Percentiles rank a stretch among this genome's conserved stretches.
phyloP scores from a whole-genome alignment of 2,329 filamentous ascomycete genomes.

The Epichloe coenophiala region DNA sequence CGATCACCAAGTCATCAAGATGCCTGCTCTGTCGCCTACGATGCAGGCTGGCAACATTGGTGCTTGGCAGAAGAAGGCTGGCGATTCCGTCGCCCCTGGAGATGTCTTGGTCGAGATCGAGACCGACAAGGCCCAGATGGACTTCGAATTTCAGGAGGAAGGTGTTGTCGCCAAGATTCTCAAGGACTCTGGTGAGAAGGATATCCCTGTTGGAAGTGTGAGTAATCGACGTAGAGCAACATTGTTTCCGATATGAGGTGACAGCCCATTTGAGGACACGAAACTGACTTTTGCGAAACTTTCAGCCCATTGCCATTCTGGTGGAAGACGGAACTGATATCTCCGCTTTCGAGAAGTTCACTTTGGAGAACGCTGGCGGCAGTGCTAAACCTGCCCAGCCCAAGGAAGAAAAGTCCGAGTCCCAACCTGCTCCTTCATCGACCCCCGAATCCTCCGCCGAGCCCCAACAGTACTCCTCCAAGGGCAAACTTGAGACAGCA shows the following conservation, averaged over 20 bases:
- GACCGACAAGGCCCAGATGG: conserved; percentile 99
- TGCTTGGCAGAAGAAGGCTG: conserved; percentile 92
- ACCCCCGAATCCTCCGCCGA: conserved; percentile 29
- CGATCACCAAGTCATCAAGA: conserved; percentile 87
- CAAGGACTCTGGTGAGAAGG: conserved; percentile 86
- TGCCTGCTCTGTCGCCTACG: conserved; percentile 95
- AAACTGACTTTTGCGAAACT: neutral
- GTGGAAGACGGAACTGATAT: conserved; percentile 86
- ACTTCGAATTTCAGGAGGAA: conserved; percentile 99
- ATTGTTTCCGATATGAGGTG: neutral
- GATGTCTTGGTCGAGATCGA: conserved; percentile 97
- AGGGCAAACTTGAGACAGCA: conserved; percentile 67
- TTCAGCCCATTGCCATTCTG: conserved; percentile 85
- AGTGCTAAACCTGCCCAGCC: conserved; percentile 51
- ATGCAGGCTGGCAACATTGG: conserved; percentile 97
- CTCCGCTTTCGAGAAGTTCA: conserved; percentile 78
- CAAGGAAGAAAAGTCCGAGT: conserved; percentile 54
- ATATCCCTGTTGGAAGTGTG: conserved; percentile 88
- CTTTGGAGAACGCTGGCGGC: conserved; percentile 79
- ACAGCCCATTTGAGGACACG: conserved; percentile 3
- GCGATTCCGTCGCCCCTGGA: conserved; percentile 75
- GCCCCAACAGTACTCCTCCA: conserved; percentile 58
- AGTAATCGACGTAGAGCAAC: conserved; percentile 26
- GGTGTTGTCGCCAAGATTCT: conserved; percentile 90
- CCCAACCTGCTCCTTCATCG: conserved; percentile 40